phyloP scores from a whole-genome alignment of 75 land plant species.

The Pinus albicaulis region DNA sequence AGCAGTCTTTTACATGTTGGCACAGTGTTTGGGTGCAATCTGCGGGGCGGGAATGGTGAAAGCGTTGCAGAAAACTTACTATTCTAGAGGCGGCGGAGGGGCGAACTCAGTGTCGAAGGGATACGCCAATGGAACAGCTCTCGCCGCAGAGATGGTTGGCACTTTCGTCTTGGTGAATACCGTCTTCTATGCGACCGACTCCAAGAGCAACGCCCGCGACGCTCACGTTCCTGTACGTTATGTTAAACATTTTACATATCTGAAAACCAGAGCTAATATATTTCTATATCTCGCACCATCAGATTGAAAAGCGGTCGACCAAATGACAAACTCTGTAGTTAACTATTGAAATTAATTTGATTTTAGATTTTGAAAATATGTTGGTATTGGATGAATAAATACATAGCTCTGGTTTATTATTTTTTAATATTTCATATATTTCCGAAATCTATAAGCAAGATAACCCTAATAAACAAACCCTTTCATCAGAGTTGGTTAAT shows the following conservation, averaged over 20 bases:
- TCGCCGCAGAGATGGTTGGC: slow-evolving; percentile 27
- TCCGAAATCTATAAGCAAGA: no score
- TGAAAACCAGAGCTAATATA: no score
- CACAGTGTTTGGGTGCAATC: slow-evolving; percentile 36
- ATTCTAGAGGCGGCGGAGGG: slow-evolving; percentile 32
- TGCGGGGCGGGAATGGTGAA: slow-evolving; percentile 51
- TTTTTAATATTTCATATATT: no score
- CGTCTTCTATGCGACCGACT: slow-evolving; percentile 25
- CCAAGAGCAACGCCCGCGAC: slow-evolving; percentile 18
- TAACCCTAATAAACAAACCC: no score
- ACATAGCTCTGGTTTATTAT: no score
- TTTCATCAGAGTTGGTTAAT: no score
- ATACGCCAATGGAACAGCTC: slow-evolving; percentile 10
- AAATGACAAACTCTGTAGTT: no score
- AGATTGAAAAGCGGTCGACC: no score
- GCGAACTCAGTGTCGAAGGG: slow-evolving; percentile 27
- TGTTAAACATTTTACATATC: neutral
- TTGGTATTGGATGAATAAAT: no score
- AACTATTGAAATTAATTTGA: no score
- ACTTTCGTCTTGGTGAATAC: slow-evolving; percentile 25
- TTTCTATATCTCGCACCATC: no score
- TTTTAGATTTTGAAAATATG: no score
- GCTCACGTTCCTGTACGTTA: slow-evolving; percentile 27
- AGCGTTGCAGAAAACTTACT: slow-evolving; percentile 29
- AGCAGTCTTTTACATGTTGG: slow-evolving; percentile 37